Conservation (phyloP, 805 yeast species). For the Grigorovia jiainica region DNA sequence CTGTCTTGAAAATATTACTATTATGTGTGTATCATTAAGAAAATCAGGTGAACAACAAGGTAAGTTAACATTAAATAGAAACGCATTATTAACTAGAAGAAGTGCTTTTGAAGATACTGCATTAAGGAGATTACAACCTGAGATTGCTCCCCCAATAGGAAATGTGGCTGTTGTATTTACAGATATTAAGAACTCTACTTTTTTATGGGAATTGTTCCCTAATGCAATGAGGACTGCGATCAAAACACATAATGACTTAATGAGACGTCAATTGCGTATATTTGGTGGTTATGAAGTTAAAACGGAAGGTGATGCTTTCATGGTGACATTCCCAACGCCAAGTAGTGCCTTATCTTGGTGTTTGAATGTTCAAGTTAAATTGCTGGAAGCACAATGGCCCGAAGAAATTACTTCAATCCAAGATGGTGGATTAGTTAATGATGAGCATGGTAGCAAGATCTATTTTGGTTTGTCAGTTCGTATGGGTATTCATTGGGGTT, state of each 20-base stretch:
- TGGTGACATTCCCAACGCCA: constrained; percentile 93
- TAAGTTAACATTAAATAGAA: constrained; percentile 29
- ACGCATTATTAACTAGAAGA: constrained; percentile 36
- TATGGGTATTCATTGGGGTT: constrained; percentile 98
- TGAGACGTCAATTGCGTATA: constrained; percentile 86
- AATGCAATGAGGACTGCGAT: constrained; percentile 95
- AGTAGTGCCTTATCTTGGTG: constrained; percentile 90
- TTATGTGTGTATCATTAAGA: constrained; percentile 66
- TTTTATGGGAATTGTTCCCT: constrained; percentile 88
- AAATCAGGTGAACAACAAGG: constrained; percentile 33
- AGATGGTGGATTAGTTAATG: constrained; percentile 75
- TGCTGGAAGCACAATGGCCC: constrained; percentile 90
- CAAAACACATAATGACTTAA: constrained; percentile 83
- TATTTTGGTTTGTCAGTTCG: constrained; percentile 89
- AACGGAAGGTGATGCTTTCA: constrained; percentile 98
- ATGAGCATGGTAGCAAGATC: constrained; percentile 45
- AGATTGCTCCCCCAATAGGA: constrained; percentile 91
- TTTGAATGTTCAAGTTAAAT: constrained; percentile 79
- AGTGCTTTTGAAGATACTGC: constrained; percentile 65
- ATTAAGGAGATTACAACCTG: constrained; percentile 75
- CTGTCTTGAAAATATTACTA: constrained; percentile 66
- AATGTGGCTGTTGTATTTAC: constrained; percentile 94
- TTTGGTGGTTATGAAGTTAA: constrained; percentile 98
- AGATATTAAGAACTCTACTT: constrained; percentile 89
- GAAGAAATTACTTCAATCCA: constrained; percentile 75